Base-by-base conservation (phyloP, 768 basidiomycete species). In the Amanita polypyramis region DNA sequence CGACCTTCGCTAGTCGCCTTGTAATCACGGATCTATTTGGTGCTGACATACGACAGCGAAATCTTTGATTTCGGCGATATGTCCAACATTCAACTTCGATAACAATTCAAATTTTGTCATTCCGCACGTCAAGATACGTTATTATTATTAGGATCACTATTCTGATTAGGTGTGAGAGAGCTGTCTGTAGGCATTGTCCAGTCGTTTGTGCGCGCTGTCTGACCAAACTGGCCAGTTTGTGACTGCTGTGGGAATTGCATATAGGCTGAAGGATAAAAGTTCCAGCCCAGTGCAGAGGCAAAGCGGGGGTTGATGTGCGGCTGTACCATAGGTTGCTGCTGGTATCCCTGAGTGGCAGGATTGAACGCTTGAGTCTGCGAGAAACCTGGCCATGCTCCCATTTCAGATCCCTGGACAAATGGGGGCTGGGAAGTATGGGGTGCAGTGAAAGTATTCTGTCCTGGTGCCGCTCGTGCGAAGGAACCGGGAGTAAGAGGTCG, bases 231-330 rank as follows among this genome's bases (percentile, higher is more conserved):
- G 12, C 10, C 5, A 11, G 9, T 4, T 8, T 30, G 46, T 23
- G 15, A n/a, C 14, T 30, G 47, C 8, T 32, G 36, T 32, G 47
- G 29, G 37, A 52, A 52, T 30, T 54, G 57, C 5, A 45, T 8
- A 45, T 60, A 58, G 11, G 60, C 58, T 11, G 48, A 41, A 44
- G 58, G 58, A 49, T 57, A 63, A 51, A 74, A 51, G 42, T 70
- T 66, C 49, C 80, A 60, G 20, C 79, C 82, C 52, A 86, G 83
- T 23, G 66, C 65, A 27, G 76, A 74, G 11, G 85, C 83, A 62
- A 90, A 89, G 9, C 80, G 74, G 7, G 87, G 87, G 55, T 90
- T 89, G 50, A 90, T 89, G 57, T 90, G 87, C 5, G 87, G 87
- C 54, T 87, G 84, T n/a, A 87, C 69, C 36, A 58, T 51, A 3